These are phyloP conservation scores for Knoxdaviesia proteae DNA, from an alignment of 2,329 filamentous ascomycete species.

Conservation along the genomic window DNA sequence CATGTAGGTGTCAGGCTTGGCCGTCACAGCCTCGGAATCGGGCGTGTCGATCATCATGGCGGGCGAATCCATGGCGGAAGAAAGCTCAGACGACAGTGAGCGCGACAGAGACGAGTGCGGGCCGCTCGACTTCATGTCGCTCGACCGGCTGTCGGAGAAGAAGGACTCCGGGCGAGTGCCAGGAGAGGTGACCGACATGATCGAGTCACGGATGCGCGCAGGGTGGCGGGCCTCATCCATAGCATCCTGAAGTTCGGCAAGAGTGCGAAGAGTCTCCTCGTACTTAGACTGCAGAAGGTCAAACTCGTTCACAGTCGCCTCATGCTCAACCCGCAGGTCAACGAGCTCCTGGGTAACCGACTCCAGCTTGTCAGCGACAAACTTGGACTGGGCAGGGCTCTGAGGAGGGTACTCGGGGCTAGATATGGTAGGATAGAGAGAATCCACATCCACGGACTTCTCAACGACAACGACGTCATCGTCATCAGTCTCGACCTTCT, in stretches of 20 bases:
- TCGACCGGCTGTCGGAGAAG: constrained; percentile 57
- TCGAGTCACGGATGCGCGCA: constrained; percentile 29
- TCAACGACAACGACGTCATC: constrained; percentile 2
- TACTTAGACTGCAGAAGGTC: constrained; percentile 74
- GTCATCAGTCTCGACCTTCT: constrained; percentile 2
- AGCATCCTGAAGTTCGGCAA: constrained; percentile 71
- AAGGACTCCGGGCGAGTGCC: constrained; percentile 53
- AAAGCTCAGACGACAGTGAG: constrained; percentile 86
- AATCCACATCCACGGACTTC: not conserved
- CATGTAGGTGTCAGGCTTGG: constrained; percentile 15
- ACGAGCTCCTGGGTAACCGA: constrained; percentile 79
- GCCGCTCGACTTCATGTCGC: constrained; percentile 44
- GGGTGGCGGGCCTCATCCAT: constrained; percentile 60
- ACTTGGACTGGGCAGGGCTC: constrained; percentile 62
- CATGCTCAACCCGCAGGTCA: constrained; percentile 77
- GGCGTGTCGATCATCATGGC: constrained; percentile 37
- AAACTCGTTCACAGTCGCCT: constrained; percentile 60
- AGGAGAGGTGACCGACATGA: constrained; percentile 30
- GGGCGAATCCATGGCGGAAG: constrained; percentile 62
- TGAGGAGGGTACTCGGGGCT: constrained; percentile 25
- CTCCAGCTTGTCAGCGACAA: constrained; percentile 83
- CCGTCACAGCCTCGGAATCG: constrained; percentile 29
- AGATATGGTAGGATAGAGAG: no score
- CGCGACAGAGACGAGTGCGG: constrained; percentile 51
- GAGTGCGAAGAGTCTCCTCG: constrained; percentile 61